Percentiles rank a stretch among this genome's conserved stretches.
Conservation (phyloP, 192 early-diverging fungal species). For the Coemansia sp. region DNA sequence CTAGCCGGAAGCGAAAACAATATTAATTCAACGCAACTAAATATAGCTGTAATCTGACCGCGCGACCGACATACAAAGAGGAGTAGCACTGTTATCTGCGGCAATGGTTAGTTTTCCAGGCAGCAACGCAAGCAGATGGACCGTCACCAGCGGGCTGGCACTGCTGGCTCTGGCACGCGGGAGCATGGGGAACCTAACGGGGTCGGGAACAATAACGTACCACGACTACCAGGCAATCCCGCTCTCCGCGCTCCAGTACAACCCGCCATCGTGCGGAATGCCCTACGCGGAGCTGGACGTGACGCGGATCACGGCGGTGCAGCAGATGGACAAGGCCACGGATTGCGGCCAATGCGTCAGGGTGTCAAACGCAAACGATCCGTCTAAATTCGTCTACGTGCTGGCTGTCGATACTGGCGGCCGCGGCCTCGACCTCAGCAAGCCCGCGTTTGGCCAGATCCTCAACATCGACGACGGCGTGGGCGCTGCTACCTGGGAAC, state of each 20-base stretch:
- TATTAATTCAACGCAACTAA: too few species aligned
- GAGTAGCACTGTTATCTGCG: not conserved
- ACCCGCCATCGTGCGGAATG: constrained; percentile 62
- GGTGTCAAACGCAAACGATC: constrained; percentile 46
- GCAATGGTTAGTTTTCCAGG: not conserved
- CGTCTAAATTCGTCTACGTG: constrained; percentile 53
- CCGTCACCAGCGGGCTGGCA: not conserved
- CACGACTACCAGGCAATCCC: constrained; percentile 56
- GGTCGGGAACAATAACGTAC: constrained; percentile 48
- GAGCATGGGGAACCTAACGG: constrained; percentile 20
- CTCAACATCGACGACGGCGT: constrained; percentile 54
- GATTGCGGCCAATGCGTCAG: constrained; percentile 59
- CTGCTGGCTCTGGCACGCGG: constrained; percentile 2
- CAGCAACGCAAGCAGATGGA: not conserved
- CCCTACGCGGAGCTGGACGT: constrained; percentile 56
- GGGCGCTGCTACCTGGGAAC: constrained; percentile 51
- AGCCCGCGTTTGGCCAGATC: constrained; percentile 50
- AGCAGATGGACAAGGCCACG: constrained; percentile 39
- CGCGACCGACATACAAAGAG: not conserved
- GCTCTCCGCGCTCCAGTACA: constrained; percentile 30
- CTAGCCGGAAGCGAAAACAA: too few species aligned
- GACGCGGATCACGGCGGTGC: constrained; percentile 58
- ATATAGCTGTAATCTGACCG: not conserved
- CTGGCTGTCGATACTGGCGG: constrained; percentile 60
- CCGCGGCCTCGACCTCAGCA: constrained; percentile 55